Base-by-base conservation (phyloP, 768 basidiomycete genomes). In the Austroboletus eburneus region DNA sequence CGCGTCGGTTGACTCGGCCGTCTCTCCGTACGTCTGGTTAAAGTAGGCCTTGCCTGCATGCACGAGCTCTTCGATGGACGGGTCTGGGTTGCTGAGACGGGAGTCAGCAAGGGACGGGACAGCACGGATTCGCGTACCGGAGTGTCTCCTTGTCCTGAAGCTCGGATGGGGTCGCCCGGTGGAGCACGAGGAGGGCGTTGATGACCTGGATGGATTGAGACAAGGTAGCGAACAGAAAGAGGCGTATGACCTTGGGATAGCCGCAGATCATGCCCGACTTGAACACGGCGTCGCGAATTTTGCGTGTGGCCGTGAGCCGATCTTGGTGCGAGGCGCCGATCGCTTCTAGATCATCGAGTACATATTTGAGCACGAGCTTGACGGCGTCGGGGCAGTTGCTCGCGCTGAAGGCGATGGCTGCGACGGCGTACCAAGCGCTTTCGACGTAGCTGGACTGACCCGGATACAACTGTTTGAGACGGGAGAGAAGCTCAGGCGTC, bases 381-480 rank as follows among this genome's bases (percentile, higher is more conserved):
- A 83, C 76, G 2, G 68, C 80, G 24, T 83, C 80, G 4, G 81
- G 74, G 27, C 66, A 65, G 54, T 85, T 86, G 57, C 76, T 74
- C 7, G 79, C 76, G 49, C 72, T 73, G 57, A 81, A 82, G 1
- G 76, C 70, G 25, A 81, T 76, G 8, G 76, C 74, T 3, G 79
- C 72, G 25, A 83, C 66, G 35, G 83, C 69, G 47, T 76, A 79
- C 83, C 83, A 85, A 9, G 81, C 76, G 45, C 73, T 80, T 4
- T 57, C 41, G 12, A 70, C 48, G 46, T 55, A 57, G 16, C 24
- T 43, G 9, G 43, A 32, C 21, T 49, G 41, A 17, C 57, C 42
- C 20, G 80, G 79, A 57, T 75, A 81, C 2, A 76, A 46, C 2
- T 67, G 61, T 51, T 76, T 75, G 46, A 82, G 62, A 17, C 59